These are phyloP conservation scores for Apiosordaria backusii DNA, from an alignment of 495 filamentous ascomycete species.

Conservation along the genomic window DNA sequence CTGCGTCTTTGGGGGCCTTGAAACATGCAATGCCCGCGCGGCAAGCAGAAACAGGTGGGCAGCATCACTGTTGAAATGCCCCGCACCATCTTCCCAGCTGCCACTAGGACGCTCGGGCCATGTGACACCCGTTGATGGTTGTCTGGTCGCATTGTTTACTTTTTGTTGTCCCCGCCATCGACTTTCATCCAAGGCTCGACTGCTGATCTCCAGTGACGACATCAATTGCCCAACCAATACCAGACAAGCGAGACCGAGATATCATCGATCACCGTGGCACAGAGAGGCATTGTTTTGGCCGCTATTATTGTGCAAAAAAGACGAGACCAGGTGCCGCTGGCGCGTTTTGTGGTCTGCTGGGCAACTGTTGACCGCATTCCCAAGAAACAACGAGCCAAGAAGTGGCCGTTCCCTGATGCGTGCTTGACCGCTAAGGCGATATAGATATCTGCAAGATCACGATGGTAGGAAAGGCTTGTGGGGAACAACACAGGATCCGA, in stretches of 20 bases:
- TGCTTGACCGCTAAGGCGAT: neutral
- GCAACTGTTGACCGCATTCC: neutral
- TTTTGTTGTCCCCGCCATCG: neutral
- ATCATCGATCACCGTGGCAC: neutral
- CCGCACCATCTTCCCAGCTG: neutral
- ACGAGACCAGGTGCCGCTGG: neutral
- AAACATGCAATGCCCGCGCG: conserved; percentile 9
- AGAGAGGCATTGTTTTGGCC: neutral
- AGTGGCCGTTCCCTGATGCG: neutral
- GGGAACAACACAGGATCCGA: neutral
- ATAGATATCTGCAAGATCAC: neutral
- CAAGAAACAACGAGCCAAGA: neutral
- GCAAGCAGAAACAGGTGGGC: neutral
- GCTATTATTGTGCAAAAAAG: neutral
- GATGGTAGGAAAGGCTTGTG: neutral
- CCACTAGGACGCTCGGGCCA: neutral
- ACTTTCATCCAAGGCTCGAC: neutral
- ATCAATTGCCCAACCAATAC: neutral
- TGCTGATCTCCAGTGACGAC: conserved; percentile 4
- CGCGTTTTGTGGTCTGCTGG: neutral
- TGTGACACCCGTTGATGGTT: conserved; percentile 8
- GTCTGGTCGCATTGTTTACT: conserved; percentile 25
- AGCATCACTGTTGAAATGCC: too few species aligned
- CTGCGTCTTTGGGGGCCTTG: neutral
- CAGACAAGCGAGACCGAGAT: neutral